Base-by-base conservation (phyloP, 306 rosid species). In the Lathyrus oleraceus region DNA sequence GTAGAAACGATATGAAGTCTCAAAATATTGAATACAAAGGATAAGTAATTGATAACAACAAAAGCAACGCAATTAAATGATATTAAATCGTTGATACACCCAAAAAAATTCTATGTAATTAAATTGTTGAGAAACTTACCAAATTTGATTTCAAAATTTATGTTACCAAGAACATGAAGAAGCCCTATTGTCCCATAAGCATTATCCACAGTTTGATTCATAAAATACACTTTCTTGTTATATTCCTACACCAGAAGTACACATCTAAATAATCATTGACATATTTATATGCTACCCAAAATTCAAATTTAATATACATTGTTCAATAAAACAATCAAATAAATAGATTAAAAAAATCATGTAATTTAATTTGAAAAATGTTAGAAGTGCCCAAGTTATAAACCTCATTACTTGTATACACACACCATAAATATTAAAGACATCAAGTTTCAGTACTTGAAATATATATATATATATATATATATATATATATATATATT, bases 171-270 rank as follows among this genome's bases (percentile, higher is more conserved):
- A 66, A 96, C 98, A 82, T 92, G 98, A 60, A 92, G 96, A 67
- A 92, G 96, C 58, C 98, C 98, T 80, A 92, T 68, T 28, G 98
- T 92, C 82, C 98, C 98, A 82, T 96, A 92, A 62, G 98, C 98
- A 76, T 92, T 92, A 16, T 89, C 93, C 75, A 92, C 96, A 14
- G 98, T 92, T 86, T 92, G 98, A 86, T 81, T 87, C 96, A 86
- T 81, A 64, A 85, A 92, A 76, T 89, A 92, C 76, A 92, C 89
- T 61, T 32, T 73, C 58, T 42, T 73, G 65, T 82, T 79, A 57
- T 84, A 71, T 79, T 89, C 93, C 96, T 92, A 79, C 73, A 72
- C 56, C 78, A 70, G 36, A 77, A 73, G 42, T 72, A 65, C 11
- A 78, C 9, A 5, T 25, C 8, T 43, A 42, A 67, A 15, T 30